These are phyloP conservation scores for Calocybe gangraenosa DNA, from an alignment of 768 basidiomycete species.

Conservation along the genomic window DNA sequence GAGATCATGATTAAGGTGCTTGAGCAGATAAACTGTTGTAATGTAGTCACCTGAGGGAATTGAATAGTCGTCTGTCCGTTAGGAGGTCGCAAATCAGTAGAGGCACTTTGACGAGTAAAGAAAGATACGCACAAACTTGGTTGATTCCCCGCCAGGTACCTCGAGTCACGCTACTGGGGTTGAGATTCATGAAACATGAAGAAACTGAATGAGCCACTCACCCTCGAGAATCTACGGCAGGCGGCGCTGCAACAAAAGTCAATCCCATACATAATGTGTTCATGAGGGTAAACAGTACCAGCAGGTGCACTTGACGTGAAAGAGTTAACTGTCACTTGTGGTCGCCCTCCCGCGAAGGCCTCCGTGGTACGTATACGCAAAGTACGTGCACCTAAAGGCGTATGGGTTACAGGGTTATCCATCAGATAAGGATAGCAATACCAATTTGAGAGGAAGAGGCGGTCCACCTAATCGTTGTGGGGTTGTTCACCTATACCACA, in stretches of 20 bases:
- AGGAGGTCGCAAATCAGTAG: not conserved
- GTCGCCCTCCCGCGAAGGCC: slow-evolving; percentile 45
- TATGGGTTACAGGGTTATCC: not conserved
- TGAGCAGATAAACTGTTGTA: not conserved
- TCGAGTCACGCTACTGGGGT: slow-evolving; percentile 33
- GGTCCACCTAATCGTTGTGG: slow-evolving; percentile 39
- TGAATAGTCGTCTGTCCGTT: slow-evolving; percentile 29
- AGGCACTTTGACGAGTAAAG: not conserved
- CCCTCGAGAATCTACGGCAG: slow-evolving; percentile 40
- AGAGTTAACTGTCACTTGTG: slow-evolving; percentile 38
- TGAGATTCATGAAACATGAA: not conserved
- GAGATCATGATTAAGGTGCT: not conserved
- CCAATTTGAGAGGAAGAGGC: slow-evolving; percentile 39
- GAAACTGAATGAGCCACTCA: slow-evolving; percentile 12
- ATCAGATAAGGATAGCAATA: slow-evolving; percentile 6
- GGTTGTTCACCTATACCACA: slow-evolving; percentile 32
- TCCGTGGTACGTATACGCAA: slow-evolving; percentile 41
- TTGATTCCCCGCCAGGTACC: slow-evolving; percentile 49
- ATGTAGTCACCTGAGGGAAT: slow-evolving; percentile 34
- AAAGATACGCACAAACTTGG: slow-evolving; percentile 32
- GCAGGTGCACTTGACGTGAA: slow-evolving; percentile 39
- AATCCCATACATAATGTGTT: not conserved
- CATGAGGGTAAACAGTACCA: slow-evolving; percentile 16
- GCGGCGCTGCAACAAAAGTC: slow-evolving; percentile 25
- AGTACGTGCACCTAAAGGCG: slow-evolving; percentile 35